A percentile compares a stretch with the other conserved stretches of the same genome.
phyloP scores from a whole-genome alignment of 495 filamentous ascomycete species.

The Penicillium ucsense region DNA sequence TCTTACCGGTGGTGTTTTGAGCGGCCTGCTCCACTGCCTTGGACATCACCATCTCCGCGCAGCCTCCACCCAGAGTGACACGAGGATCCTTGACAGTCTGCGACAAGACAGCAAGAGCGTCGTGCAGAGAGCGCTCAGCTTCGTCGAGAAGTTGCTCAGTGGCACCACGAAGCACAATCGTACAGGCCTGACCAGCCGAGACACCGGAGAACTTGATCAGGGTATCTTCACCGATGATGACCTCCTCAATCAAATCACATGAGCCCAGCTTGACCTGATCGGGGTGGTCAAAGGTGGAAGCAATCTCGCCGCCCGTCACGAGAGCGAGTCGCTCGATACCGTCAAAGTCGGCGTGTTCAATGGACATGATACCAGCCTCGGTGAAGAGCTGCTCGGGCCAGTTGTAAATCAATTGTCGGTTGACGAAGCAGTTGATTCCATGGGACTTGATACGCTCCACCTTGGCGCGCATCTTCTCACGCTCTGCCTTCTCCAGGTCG shows the following conservation, averaged over 20 bases:
- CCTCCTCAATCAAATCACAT: conserved; percentile 93
- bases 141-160: conserved; percentile 96
- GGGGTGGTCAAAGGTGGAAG: conserved; percentile 95
- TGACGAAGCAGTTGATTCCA: conserved; percentile 99
- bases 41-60: conserved; percentile 97
- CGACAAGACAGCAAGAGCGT: conserved; percentile 91
- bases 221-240: conserved; percentile 95
- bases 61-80: conserved; percentile 89
- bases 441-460: conserved; percentile 98
- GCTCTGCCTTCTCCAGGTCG: conserved; percentile 93
- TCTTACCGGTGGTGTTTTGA: conserved; percentile 92
- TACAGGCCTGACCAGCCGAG: conserved; percentile 89
- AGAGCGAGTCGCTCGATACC: conserved; percentile 91
- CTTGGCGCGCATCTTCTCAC: conserved; percentile 98
- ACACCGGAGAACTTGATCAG: conserved; percentile 96
- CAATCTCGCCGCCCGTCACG: conserved; percentile 94
- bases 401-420: conserved; percentile 98
- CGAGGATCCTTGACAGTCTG: conserved; percentile 93
- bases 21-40: conserved; percentile 94
- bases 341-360: conserved; percentile 98
- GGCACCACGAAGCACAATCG: conserved; percentile 90
- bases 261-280: conserved; percentile 92
- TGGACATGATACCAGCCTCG: conserved; percentile 94
- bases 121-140: conserved; percentile 90
- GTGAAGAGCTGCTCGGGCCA: conserved; percentile 99